These are phyloP conservation scores for Gypsophila paniculata DNA, from an alignment of 179 eudicot genomes.

Conservation along the genomic window DNA sequence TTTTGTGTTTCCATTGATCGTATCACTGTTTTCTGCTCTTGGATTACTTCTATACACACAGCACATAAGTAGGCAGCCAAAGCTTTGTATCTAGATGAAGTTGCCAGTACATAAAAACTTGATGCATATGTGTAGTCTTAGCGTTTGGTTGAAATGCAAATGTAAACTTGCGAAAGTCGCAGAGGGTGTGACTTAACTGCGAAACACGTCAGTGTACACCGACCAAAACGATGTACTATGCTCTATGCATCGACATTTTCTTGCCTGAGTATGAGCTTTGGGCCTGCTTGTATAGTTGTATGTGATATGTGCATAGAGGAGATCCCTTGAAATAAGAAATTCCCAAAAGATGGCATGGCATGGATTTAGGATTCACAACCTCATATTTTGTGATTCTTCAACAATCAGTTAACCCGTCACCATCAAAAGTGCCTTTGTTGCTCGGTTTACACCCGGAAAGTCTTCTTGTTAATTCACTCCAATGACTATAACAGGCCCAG, in stretches of 20 bases:
- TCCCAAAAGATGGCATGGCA: no score
- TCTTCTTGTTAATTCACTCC: not conserved
- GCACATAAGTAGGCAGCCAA: not conserved
- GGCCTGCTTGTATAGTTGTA: no score
- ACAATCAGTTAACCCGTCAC: not conserved
- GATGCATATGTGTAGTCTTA: not conserved
- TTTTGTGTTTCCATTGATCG: not conserved
- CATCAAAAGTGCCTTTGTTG: not conserved
- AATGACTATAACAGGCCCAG: slow-evolving; percentile 54
- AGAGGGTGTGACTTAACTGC: not conserved
- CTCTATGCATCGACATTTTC: no score
- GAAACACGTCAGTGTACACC: not conserved
- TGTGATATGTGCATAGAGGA: no score
- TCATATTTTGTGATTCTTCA: no score
- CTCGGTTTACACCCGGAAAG: not conserved
- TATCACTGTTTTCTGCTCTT: not conserved
- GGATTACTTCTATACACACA: no score
- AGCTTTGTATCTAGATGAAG: not conserved
- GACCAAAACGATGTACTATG: no score
- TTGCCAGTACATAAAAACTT: not conserved
- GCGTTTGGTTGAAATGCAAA: not conserved
- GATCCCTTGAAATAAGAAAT: no score
- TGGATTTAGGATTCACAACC: no score
- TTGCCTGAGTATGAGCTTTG: no score
- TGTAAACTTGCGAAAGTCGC: no score